Evolutionary conservation across 345 rosid genomes (phyloP).

Genomic region (Linum trigynum): DNA sequence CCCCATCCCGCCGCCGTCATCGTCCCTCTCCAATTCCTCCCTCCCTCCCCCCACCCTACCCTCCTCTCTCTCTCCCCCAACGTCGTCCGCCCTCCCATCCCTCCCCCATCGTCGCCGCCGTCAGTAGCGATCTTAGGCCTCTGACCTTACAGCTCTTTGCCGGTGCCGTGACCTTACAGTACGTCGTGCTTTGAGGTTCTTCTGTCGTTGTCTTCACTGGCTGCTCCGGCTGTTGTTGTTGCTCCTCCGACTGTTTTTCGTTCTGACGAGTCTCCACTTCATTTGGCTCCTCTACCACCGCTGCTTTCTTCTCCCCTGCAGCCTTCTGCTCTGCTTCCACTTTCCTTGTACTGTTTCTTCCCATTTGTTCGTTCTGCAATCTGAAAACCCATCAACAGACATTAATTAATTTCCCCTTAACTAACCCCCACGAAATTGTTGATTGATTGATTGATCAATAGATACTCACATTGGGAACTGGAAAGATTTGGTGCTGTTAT

Average conservation of each 20-base stretch:
- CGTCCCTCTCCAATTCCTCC: too few species aligned
- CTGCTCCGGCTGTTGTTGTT: not conserved
- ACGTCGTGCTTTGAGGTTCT: not conserved
- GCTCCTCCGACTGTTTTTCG: not conserved
- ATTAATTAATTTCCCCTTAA: too few species aligned
- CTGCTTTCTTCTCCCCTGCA: not conserved
- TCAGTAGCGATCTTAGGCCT: too few species aligned
- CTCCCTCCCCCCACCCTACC: too few species aligned
- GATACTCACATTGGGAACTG: conserved; percentile 61
- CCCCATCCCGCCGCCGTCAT: too few species aligned
- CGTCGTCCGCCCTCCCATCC: too few species aligned
- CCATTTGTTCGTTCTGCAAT: not conserved
- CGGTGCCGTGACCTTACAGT: not conserved
- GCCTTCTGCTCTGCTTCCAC: not conserved
- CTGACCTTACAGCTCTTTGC: not conserved
- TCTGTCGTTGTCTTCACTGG: not conserved
- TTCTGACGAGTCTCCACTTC: not conserved
- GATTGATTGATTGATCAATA: not conserved
- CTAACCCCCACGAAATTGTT: too few species aligned
- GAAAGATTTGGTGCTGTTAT: conserved; percentile 56
- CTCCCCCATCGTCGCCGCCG: too few species aligned
- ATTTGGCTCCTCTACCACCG: not conserved
- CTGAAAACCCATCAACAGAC: not conserved
- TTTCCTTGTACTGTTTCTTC: not conserved
- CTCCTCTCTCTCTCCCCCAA: too few species aligned